These are phyloP conservation scores for Polyporus tsugae DNA, from an alignment of 1,284 basidiomycete species.

Conservation along the genomic window DNA sequence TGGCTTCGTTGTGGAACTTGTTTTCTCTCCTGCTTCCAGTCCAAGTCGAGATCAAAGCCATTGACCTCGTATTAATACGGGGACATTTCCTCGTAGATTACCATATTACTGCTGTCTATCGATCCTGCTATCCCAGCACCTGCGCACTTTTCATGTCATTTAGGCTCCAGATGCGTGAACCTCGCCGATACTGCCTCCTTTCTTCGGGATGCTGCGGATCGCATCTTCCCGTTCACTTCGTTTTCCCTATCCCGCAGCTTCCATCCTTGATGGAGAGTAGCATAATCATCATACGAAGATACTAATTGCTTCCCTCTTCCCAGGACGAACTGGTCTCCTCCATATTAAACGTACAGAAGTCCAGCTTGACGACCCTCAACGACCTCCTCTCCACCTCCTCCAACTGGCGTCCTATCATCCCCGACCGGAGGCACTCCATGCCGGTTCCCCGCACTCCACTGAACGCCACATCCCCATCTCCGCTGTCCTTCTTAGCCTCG, in stretches of 20 bases:
- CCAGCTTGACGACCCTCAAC: conserved; percentile 76
- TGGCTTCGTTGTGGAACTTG: neutral
- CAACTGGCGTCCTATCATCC: conserved; percentile 65
- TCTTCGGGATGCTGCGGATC: neutral
- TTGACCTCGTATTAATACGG: too few relatives aligned
- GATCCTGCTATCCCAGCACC: too few relatives aligned
- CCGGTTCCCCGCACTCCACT: conserved; percentile 49
- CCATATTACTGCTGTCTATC: too few relatives aligned
- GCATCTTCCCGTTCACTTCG: neutral
- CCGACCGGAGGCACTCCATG: conserved; percentile 72
- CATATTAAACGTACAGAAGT: conserved; percentile 72
- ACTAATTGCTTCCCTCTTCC: conserved; percentile 2
- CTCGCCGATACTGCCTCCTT: neutral
- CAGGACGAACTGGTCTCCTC: conserved; percentile 74
- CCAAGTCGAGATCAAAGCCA: too few relatives aligned
- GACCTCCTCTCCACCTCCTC: conserved; percentile 67
- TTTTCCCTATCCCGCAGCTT: neutral
- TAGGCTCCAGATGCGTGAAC: neutral
- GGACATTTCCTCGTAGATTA: too few relatives aligned
- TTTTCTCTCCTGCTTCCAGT: neutral
- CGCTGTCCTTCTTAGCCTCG: conserved; percentile 18
- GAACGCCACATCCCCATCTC: conserved; percentile 41
- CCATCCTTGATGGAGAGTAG: neutral
- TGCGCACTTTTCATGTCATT: neutral
- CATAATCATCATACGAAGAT: neutral